Evolutionary conservation across 495 filamentous ascomycete species (phyloP), one percentile per base, ranked within the genome.

Genomic region (Astrothelium macrocarpum): DNA sequence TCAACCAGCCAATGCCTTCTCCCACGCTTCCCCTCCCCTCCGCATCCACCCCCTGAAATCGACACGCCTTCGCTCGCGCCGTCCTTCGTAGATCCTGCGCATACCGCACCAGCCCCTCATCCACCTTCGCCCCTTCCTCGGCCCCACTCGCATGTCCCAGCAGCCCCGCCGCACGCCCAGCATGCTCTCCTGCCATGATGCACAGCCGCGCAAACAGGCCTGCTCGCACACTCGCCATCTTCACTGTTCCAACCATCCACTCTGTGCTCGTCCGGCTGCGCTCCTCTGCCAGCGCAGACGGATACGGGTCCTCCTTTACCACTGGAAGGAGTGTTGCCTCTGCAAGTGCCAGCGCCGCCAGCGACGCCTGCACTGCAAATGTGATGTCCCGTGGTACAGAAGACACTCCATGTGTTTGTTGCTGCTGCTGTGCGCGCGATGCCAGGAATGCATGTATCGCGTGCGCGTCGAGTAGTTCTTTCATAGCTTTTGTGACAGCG

Each of bases 241-340:
- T 85, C 14, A 91, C 90, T 0, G 88, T 81, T 69, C 86, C 87
- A 67, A 91, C 89, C 90, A 96, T 95, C 91, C 91, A 96, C 67
- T 95, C 91, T 36, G 81, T 87, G 72, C 91, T 89, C 65, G 88
- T 84, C 31, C 85, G 81, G 68, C 94, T 91, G 34, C 90, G 81
- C 56, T 84, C 82, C 62, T 90, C 87, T 12, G 89, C 84, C 32
- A 90, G 87, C 16, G 83, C 82, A 1, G 85, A 84, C 0, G 94
- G 85, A 68, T 97, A 96, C 0, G 93, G 90, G 70, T 98, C 94
- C 67, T 96, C 92, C 69, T 96, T 97, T 32, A 93, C 74, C 0
- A 97, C 90, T 1, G 90, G 89, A 1, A 96, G 79, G 5, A 97
- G 81, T 0, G 92, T 97, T 0, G 94, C 93, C 72, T 96, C 91